phyloP scores from a whole-genome alignment of 2,329 filamentous ascomycete genomes.

The Colletotrichum spinosum region DNA sequence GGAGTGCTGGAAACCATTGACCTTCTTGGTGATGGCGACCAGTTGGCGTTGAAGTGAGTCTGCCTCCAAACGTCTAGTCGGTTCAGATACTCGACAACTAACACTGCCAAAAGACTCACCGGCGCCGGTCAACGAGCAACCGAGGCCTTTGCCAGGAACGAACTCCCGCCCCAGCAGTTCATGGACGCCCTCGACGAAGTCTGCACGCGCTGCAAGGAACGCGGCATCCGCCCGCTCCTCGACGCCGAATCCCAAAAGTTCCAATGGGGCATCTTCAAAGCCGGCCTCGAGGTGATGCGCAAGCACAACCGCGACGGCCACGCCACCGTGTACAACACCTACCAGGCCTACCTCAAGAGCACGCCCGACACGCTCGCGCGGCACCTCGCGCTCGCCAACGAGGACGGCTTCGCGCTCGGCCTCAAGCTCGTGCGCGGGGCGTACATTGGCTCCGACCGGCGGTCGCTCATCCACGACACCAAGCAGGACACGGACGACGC shows the following conservation, averaged over 20 bases:
- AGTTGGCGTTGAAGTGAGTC: slow-evolving; percentile 71
- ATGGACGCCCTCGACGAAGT: slow-evolving; percentile 79
- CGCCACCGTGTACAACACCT: slow-evolving; percentile 83
- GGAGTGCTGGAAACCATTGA: slow-evolving; percentile 81
- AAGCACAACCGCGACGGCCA: slow-evolving; percentile 75
- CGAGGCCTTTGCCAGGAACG: slow-evolving; percentile 71
- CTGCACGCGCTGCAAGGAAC: slow-evolving; percentile 76
- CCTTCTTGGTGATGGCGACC: slow-evolving; percentile 74
- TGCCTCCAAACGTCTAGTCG: accelerated
- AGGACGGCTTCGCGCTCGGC: slow-evolving; percentile 74
- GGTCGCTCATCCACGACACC: slow-evolving; percentile 77
- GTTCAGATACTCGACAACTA: background rate
- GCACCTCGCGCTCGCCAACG: slow-evolving; percentile 69
- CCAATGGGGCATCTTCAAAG: slow-evolving; percentile 83
- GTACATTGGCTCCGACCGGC: slow-evolving; percentile 77
- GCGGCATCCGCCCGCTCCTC: slow-evolving; percentile 80
- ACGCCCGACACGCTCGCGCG: slow-evolving; percentile 66
- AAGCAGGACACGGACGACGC: slow-evolving; percentile 77
- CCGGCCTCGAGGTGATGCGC: slow-evolving; percentile 80
- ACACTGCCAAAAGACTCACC: slow-evolving; percentile 68
- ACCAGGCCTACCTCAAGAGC: slow-evolving; percentile 80
- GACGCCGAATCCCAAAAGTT: slow-evolving; percentile 87
- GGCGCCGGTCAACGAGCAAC: slow-evolving; percentile 83
- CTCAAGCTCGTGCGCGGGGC: slow-evolving; percentile 82
- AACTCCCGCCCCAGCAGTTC: slow-evolving; percentile 73